Percentiles rank a stretch among this genome's conserved stretches.
Evolutionary conservation across 1,284 basidiomycete species (phyloP).

Genomic region (Cutaneotrichosporon arboriforme): DNA sequence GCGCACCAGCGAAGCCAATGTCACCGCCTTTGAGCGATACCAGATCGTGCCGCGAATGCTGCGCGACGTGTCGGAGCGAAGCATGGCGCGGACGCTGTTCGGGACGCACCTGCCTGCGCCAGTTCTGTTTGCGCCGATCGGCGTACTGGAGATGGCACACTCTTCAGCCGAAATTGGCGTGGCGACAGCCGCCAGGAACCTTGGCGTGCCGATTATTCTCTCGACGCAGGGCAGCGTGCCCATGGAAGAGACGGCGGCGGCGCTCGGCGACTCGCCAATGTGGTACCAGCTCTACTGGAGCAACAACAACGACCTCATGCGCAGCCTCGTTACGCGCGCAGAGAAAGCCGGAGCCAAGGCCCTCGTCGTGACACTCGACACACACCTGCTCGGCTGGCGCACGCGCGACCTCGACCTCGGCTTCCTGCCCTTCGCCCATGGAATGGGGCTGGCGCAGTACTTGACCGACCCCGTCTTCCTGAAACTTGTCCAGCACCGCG

Average conservation of each 20-base stretch:
- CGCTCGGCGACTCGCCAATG: constrained; percentile 58
- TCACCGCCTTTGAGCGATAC: constrained; percentile 13
- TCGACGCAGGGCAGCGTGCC: constrained; percentile 65
- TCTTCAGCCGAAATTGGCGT: constrained; percentile 59
- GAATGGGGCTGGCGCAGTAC: constrained; percentile 15
- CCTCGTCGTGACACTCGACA: constrained; percentile 56
- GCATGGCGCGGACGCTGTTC: constrained; percentile 58
- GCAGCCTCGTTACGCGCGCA: constrained; percentile 51
- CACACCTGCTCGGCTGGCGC: constrained; percentile 59
- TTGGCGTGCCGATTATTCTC: constrained; percentile 64
- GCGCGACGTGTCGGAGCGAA: constrained; percentile 60
- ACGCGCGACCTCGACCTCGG: constrained; percentile 12
- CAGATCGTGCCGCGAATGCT: constrained; percentile 66
- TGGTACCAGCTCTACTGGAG: constrained; percentile 79
- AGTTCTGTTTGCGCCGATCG: constrained; percentile 66
- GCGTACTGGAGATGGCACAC: constrained; percentile 65
- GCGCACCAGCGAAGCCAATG: constrained; percentile 13
- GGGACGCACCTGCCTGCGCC: constrained; percentile 62
- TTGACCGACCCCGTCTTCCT: constrained; percentile 14
- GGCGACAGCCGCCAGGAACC: constrained; percentile 59
- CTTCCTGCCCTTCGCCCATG: constrained; percentile 11
- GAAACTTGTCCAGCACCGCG: constrained; percentile 5
- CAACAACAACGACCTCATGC: constrained; percentile 47
- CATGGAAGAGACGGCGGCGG: constrained; percentile 66
- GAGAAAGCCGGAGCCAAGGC: constrained; percentile 51